Evolutionary conservation across 2,329 filamentous ascomycete species (phyloP), one percentile per base, ranked within the genome.

Genomic region (Colletotrichum salicis): DNA sequence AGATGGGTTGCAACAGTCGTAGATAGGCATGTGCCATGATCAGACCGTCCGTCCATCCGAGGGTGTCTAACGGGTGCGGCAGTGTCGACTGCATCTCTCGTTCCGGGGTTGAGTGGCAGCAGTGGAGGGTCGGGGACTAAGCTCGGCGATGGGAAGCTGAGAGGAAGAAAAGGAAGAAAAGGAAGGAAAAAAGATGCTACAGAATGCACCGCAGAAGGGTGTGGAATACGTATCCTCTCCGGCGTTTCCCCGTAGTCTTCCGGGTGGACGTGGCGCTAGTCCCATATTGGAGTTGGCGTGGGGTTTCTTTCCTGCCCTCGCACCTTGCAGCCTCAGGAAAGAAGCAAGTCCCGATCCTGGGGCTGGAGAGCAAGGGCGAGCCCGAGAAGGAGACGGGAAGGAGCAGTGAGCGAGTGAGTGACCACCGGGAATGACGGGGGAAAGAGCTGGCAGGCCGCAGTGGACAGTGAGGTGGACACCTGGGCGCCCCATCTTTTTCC

Each of bases 241-340:
- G 69, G 69, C 48, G 59, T 69, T 60, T 71, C 65, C 65, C 69
- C 65, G 69, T 51, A n/a, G 69, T 60, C 19, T 69, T 62, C 65
- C 69, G 69, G 65, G 48, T 64, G 27, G 58, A 45, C 60, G 55
- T 29, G 33, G 48, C 69, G 59, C 69, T 69, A 69, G 59, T 19
- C 41, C 58, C 27, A 29, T 19, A 69, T 58, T 45, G 45, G 54
- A 35, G 11, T 35, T 64, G 63, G 65, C 22, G 22, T 45, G 22
- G 8, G 24, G 33, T 4, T 3, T 41, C 15, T 6, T 19, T 19
- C 27, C 27, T 29, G 27, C 41, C n/a, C 19, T n/a, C 8, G 8
- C 41, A 48, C 41, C 19, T 48, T 11, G 41, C n/a, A n/a, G 19
- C 41, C 41, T 48, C 41, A 48, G 41, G 41, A 48, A 12, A 29